These are phyloP conservation scores for Aspergillus ostianus DNA, from an alignment of 495 filamentous ascomycete genomes.

Conservation along the genomic window DNA sequence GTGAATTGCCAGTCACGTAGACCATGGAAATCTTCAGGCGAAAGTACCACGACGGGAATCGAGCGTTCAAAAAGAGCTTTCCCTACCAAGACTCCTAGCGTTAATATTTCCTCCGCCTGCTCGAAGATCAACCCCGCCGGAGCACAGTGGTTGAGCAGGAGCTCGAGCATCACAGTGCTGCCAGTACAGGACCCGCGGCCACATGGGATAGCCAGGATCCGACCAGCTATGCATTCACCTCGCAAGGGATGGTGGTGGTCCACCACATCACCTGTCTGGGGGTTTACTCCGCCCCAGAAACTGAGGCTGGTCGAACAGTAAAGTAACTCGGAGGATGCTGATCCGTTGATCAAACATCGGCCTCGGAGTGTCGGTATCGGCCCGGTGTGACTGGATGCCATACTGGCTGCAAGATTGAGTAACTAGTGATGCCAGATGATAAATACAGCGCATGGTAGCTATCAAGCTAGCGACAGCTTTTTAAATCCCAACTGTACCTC, in stretches of 20 bases:
- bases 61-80: slow-evolving; percentile 25
- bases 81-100: slow-evolving; percentile 29
- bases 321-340: slow-evolving; percentile 7
- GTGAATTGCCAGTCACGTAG: slow-evolving; percentile 4
- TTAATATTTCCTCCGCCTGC: slow-evolving; percentile 29
- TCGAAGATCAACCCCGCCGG: slow-evolving; percentile 27
- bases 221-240: slow-evolving; percentile 18
- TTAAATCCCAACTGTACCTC: not conserved
- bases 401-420: not conserved
- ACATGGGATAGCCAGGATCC: slow-evolving; percentile 29
- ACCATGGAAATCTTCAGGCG: slow-evolving; percentile 11
- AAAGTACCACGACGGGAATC: slow-evolving; percentile 28
- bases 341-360: slow-evolving; percentile 4
- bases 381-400: not conserved
- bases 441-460: no score
- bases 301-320: slow-evolving; percentile 19
- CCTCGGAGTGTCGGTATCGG: not conserved
- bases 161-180: slow-evolving; percentile 31
- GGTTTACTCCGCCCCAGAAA: slow-evolving; percentile 35
- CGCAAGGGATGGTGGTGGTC: slow-evolving; percentile 32
- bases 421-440: no score
- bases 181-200: slow-evolving; percentile 33
- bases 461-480: no score
- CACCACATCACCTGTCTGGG: slow-evolving; percentile 25
- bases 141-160: slow-evolving; percentile 22